A percentile compares a stretch with the other conserved stretches of the same genome.
These are phyloP conservation scores for Grammothele lineata DNA, from an alignment of 768 basidiomycete genomes.

Conservation along the genomic window DNA sequence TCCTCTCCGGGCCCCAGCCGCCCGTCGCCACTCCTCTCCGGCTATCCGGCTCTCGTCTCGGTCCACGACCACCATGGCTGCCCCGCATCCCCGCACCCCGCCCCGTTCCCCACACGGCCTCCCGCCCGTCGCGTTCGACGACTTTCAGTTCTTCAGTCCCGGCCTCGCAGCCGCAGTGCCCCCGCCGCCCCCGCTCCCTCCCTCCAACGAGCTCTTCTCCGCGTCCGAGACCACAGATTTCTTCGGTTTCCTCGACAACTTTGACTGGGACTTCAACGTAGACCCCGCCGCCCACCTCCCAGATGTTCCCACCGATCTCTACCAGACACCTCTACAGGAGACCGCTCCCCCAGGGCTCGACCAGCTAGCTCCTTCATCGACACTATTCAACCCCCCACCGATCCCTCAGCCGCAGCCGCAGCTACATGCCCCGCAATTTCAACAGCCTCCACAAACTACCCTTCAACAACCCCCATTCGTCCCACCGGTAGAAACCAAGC, in stretches of 20 bases:
- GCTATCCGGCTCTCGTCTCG: constrained; percentile 7
- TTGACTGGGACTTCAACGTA: constrained; percentile 59
- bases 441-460: neutral
- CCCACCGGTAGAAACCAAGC: constrained; percentile 5
- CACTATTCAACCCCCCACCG: constrained; percentile 1
- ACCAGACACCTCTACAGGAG: constrained; percentile 9
- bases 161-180: constrained; percentile 44
- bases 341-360: constrained; percentile 22
- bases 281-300: constrained; percentile 17
- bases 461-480: neutral
- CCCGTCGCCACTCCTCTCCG: constrained; percentile 2
- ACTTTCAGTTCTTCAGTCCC: constrained; percentile 74
- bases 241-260: constrained; percentile 79
- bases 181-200: constrained; percentile 55
- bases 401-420: neutral
- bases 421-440: neutral
- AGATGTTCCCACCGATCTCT: constrained; percentile 6
- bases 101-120: constrained; percentile 16
- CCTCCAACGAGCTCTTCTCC: constrained; percentile 77
- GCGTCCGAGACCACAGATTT: constrained; percentile 74
- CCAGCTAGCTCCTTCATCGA: constrained; percentile 11
- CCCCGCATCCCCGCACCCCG: constrained; percentile 9
- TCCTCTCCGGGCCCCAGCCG: neutral
- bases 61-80: constrained; percentile 11
- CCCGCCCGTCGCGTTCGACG: constrained; percentile 56